phyloP scores from a whole-genome alignment of 139 green algal genomes.

The Spirogloea muscicola region DNA sequence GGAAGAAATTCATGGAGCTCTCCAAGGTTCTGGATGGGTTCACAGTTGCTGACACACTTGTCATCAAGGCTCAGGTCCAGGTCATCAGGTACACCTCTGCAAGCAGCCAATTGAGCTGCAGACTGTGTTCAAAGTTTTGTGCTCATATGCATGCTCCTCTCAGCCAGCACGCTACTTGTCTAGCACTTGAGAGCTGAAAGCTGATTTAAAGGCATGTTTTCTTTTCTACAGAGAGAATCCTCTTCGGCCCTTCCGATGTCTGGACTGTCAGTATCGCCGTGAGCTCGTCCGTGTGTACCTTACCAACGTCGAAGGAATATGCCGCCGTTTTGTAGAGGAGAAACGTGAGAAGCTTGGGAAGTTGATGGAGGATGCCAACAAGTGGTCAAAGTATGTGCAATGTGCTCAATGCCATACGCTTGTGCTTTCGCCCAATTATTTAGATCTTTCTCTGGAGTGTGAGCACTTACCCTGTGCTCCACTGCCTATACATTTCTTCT shows the following conservation, averaged over 20 bases:
- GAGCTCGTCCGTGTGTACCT: constrained; percentile 97
- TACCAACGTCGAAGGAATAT: constrained; percentile 94
- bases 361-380: constrained; percentile 54
- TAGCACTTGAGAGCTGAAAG: too few relatives aligned
- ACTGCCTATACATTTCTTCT: too few relatives aligned
- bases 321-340: constrained; percentile 88
- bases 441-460: too few relatives aligned
- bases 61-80: constrained; percentile 97
- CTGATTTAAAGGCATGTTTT: too few relatives aligned
- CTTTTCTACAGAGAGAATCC: constrained; percentile 36
- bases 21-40: constrained; percentile 88
- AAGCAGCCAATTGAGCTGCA: too few relatives aligned
- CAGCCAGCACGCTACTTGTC: too few relatives aligned
- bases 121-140: too few relatives aligned
- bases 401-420: too few relatives aligned
- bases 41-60: constrained; percentile 81
- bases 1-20: constrained; percentile 99
- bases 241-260: constrained; percentile 78
- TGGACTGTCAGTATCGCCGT: constrained; percentile 90
- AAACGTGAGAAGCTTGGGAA: constrained; percentile 66
- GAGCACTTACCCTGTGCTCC: too few relatives aligned
- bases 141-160: too few relatives aligned
- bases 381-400: constrained; percentile 47
- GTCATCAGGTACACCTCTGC: constrained; percentile 83
- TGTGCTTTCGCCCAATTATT: too few relatives aligned